Base-by-base conservation (phyloP, 805 yeast species). In the Ogataea wickerhamii region DNA sequence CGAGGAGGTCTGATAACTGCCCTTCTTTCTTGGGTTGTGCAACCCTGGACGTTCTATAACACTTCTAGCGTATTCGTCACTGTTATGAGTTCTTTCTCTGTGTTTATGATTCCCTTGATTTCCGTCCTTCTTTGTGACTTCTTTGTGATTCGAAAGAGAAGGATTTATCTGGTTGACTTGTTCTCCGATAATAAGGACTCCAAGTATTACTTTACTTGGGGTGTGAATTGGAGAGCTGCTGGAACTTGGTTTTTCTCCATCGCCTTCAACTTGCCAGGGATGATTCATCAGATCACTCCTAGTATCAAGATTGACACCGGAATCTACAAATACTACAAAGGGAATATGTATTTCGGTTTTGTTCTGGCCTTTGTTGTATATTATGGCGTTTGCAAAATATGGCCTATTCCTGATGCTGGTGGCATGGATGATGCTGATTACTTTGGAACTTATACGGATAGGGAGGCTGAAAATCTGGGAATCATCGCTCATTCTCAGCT, bases 41-140 rank as follows among this genome's bases (percentile, higher is more conserved):
- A 52, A 20, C 55, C 67, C 21, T 57, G 60, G 34, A 53, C 61
- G 34, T 51, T 61, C 28, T 54, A 70, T 3, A 47, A 62, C 6
- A 53, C 52, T 11, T 67, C 68, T 44, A 43, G 60, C 23, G 55
- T 51, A 8, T 83, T 82, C 52, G 66, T 83, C 39, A 54, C 54
- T 6, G 48, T 47, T n/a, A 38, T 47, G 45, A 25, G 41, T 17
- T 29, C 47, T 7, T 66, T 58, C 49, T 50, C 63, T 3, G 64
- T 64, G 8, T 56, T 68, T 44, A 52, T 65, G 32, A 58, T 60
- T 17, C 76, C 88, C 12, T 79, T 83, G 49, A 82, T 86, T 6
- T 91, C 89, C 43, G 82, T 81, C 22, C 68, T 78, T 26, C 63
- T 69, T 30, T 66, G 76, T 23, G 87, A 82, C 56, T 82, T 79